phyloP scores from a whole-genome alignment of 2,329 filamentous ascomycete genomes.

The Cordyceps javanica region DNA sequence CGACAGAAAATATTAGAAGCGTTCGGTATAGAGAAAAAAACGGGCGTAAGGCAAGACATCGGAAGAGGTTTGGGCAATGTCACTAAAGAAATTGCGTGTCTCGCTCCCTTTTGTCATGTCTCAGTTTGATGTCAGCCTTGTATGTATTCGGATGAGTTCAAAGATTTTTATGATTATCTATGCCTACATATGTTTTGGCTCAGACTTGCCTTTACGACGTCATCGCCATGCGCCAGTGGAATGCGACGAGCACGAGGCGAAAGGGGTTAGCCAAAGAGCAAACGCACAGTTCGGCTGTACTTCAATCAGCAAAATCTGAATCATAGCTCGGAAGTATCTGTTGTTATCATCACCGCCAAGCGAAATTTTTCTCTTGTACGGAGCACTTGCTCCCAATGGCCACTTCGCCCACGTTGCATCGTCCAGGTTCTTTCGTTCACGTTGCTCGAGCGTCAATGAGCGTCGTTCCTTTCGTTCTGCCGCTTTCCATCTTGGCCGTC shows the following conservation, averaged over 20 bases:
- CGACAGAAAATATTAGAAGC: no score
- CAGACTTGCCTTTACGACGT: constrained; percentile 62
- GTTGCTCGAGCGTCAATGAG: constrained; percentile 30
- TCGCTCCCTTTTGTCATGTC: neutral
- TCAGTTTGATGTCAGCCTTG: neutral
- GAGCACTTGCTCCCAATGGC: neutral
- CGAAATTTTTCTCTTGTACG: neutral
- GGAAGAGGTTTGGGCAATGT: neutral
- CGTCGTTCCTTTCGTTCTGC: constrained; percentile 63
- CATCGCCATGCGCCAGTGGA: constrained; percentile 32
- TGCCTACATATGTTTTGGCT: constrained; percentile 31
- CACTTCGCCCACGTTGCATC: neutral
- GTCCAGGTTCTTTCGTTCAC: neutral
- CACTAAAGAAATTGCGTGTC: neutral
- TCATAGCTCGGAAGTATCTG: constrained; percentile 69
- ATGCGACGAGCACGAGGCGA: constrained; percentile 19
- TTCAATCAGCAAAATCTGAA: constrained; percentile 2
- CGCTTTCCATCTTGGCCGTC: constrained; percentile 75
- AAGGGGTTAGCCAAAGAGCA: constrained; percentile 41
- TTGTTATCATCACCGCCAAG: constrained; percentile 56
- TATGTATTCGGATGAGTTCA: neutral
- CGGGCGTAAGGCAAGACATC: neutral
- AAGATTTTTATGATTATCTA: neutral
- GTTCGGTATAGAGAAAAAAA: neutral
- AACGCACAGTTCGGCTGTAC: constrained; percentile 38